Conservation (phyloP, 352 stramenopile species). For the Blastocystis sp. region DNA sequence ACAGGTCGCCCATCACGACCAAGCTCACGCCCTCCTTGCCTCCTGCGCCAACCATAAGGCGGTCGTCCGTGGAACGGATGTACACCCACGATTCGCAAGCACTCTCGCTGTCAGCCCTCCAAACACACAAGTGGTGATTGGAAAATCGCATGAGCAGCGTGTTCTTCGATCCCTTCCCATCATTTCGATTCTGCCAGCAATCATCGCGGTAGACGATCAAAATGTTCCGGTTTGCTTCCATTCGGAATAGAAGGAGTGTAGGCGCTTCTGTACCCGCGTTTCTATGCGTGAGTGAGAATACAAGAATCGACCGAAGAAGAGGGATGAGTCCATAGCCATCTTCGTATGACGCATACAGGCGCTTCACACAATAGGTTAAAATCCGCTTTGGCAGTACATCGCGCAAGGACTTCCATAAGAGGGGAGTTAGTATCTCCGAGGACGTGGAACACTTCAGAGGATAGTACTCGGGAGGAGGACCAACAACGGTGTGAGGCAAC, state of each 20-base stretch:
- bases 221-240: neutral
- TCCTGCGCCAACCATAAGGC: conserved; percentile 16
- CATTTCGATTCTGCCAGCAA: conserved; percentile 20
- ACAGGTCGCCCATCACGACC: neutral
- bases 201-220: conserved; percentile 20
- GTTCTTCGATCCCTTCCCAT: neutral
- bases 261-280: neutral
- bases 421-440: neutral
- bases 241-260: neutral
- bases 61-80: conserved; percentile 34
- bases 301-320: neutral
- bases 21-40: conserved; percentile 7
- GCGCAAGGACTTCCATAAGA: neutral
- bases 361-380: neutral
- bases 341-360: neutral
- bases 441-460: neutral
- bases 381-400: neutral
- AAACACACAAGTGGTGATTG: neutral
- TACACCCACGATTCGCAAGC: neutral
- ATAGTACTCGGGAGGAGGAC: neutral
- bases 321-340: conserved; percentile 21
- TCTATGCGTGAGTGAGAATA: no score
- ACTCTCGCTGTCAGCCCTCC: neutral
- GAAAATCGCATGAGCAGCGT: neutral
- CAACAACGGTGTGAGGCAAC: no score